Conservation (phyloP, 805 yeast genomes). For the Myxozyma vanderwaltii region DNA sequence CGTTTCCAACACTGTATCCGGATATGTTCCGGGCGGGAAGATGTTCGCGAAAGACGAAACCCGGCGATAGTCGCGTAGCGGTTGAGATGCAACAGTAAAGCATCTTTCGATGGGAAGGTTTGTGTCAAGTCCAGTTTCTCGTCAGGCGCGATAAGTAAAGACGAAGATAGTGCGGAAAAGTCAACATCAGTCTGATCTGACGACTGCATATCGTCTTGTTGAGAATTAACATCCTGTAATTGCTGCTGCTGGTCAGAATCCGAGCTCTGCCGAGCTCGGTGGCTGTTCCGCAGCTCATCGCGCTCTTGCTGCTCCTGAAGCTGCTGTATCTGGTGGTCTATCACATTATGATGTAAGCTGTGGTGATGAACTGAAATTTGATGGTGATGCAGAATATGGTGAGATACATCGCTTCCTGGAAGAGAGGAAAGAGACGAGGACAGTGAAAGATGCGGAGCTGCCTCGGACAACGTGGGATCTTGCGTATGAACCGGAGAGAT, state of each 20-base stretch:
- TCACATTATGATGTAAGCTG: constrained; percentile 3
- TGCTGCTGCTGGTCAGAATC: not conserved
- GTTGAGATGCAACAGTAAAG: constrained; percentile 23
- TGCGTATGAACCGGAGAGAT: constrained; percentile 26
- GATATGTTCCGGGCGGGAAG: constrained; percentile 32
- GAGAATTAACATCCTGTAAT: not conserved
- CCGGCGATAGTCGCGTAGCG: constrained; percentile 27
- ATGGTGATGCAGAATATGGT: constrained; percentile 10
- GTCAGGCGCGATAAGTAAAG: constrained; percentile 10
- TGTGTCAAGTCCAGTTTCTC: constrained; percentile 21
- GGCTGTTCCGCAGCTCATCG: not conserved
- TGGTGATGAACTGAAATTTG: constrained; percentile 8
- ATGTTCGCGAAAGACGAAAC: constrained; percentile 28
- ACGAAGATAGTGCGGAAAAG: not conserved
- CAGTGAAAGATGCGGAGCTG: constrained; percentile 15
- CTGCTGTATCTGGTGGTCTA: constrained; percentile 25
- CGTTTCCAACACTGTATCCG: constrained; percentile 34
- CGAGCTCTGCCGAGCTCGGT: not conserved
- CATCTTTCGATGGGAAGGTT: constrained; percentile 31
- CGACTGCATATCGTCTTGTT: not conserved
- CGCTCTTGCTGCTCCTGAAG: constrained; percentile 17
- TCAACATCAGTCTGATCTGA: not conserved
- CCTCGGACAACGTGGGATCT: constrained; percentile 12
- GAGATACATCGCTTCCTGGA: not conserved
- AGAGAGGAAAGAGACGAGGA: constrained; percentile 10